Base-by-base conservation (phyloP, 176 grass and related monocot genomes). In the Zoysia pacifica region DNA sequence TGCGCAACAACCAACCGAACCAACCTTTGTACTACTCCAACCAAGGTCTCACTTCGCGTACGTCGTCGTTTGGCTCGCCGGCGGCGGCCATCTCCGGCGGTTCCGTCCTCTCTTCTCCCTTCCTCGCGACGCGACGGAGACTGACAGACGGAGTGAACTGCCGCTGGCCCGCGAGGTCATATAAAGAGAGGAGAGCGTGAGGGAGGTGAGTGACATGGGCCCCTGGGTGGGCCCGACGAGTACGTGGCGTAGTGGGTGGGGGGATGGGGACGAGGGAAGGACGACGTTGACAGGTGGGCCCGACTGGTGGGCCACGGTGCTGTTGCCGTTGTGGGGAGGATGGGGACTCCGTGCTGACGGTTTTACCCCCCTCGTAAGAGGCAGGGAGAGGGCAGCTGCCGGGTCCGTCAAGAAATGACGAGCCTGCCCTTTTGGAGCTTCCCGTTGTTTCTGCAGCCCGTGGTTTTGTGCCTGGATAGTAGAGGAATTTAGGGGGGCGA, bases 261-360 rank as follows among this genome's bases (percentile, higher is more conserved):
- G 64, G 71, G 1, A 43, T 63, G 70, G 60, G 80, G 70, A 6
- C 48, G 9, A 47, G 66, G 65, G 58, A 16, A 74, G 12, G 65
- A 55, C 15, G 76, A 84, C 64, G 55, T 48, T 80, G 81, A 84
- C 76, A 81, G 76, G 76, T 80, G 87, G 81, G 81, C 1, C 86
- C 20, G 20, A 38, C 6, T 0, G 9, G 51, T 83, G 61, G 52
- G 67, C 58, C 86, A 38, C 61, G 52, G 81, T 69, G 49, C 58
- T 79, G 61, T 18, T 45, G 69, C 50, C 73, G 40, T 20, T 71
- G 73, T 16, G 36, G 16, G 5, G 3, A 35, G 44, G 41, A 43
- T 20, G 16, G 47, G 38, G 19, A 78, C 67, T 52, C 75, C 52
- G 53, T 75, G 62, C 7, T 69, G 70, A 75, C 70, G 39, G 7